These are phyloP conservation scores for Anacardium occidentale DNA, from an alignment of 345 rosid genomes.

Conservation along the genomic window DNA sequence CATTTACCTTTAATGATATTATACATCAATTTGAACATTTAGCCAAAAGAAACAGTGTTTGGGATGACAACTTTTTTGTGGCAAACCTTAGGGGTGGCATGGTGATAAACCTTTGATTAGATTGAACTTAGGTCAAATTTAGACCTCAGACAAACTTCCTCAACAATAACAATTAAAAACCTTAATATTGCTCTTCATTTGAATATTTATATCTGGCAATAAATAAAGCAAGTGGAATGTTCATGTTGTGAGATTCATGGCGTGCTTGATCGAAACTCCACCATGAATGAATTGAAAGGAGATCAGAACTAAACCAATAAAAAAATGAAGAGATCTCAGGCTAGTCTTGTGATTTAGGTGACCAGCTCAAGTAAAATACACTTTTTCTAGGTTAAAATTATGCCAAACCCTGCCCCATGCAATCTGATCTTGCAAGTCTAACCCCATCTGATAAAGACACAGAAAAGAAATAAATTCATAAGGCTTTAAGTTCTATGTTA, in stretches of 20 bases:
- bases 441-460: slow-evolving; percentile 20
- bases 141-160: neutral
- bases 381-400: neutral
- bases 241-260: slow-evolving; percentile 31
- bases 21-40: too few species aligned
- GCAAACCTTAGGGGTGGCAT: too few species aligned
- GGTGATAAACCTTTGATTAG: too few species aligned
- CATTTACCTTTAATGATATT: too few species aligned
- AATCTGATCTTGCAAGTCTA: slow-evolving; percentile 22
- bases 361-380: slow-evolving; percentile 26
- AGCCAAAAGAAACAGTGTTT: too few species aligned
- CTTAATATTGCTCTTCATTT: too few species aligned
- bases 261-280: slow-evolving; percentile 6
- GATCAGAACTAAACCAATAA: neutral
- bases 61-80: too few species aligned
- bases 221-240: slow-evolving; percentile 31
- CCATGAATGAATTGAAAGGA: neutral
- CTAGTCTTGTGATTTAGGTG: slow-evolving; percentile 42
- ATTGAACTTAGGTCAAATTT: neutral
- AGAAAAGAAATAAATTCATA: neutral
- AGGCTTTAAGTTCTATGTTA: slow-evolving; percentile 36
- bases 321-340: too few species aligned
- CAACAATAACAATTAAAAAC: too few species aligned
- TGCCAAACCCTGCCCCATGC: slow-evolving; percentile 35
- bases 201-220: neutral